These are phyloP conservation scores for Moricandia moricandioides DNA, from an alignment of 345 rosid genomes.

Conservation along the genomic window DNA sequence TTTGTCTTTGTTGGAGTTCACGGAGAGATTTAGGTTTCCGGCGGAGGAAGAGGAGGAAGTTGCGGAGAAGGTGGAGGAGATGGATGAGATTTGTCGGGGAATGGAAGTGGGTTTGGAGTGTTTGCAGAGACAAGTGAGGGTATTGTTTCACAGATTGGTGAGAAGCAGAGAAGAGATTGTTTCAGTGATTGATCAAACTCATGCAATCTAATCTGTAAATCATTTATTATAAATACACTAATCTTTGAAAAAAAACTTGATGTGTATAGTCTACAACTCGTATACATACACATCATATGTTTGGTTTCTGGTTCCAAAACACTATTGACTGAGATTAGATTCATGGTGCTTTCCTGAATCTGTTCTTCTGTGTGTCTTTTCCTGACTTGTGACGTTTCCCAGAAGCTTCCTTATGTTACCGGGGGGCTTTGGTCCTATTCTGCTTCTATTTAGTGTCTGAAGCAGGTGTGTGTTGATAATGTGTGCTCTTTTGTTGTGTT, in stretches of 20 bases:
- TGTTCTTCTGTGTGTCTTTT: conserved; percentile 33
- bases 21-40: conserved; percentile 63
- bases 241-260: conserved; percentile 11
- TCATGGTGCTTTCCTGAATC: conserved; percentile 27
- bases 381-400: conserved; percentile 27
- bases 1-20: conserved; percentile 54
- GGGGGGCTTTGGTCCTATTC: conserved; percentile 17
- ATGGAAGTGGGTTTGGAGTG: conserved; percentile 82
- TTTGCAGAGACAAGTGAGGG: conserved; percentile 78
- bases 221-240: too few relatives aligned
- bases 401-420: conserved; percentile 27
- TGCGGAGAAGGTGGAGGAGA: conserved; percentile 53
- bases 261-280: conserved; percentile 27
- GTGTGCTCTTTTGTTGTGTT: conserved; percentile 18
- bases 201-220: too few relatives aligned
- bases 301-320: conserved; percentile 23
- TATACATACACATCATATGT: conserved; percentile 20
- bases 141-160: conserved; percentile 79
- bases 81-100: conserved; percentile 60
- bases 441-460: conserved; percentile 18
- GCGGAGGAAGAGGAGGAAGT: conserved; percentile 56
- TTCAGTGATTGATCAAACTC: conserved; percentile 53
- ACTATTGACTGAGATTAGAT: conserved; percentile 5
- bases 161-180: conserved; percentile 75
- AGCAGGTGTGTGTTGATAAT: conserved; percentile 18